Conservation (phyloP, 192 early-diverging fungal species). For the Backusella morwellensis region DNA sequence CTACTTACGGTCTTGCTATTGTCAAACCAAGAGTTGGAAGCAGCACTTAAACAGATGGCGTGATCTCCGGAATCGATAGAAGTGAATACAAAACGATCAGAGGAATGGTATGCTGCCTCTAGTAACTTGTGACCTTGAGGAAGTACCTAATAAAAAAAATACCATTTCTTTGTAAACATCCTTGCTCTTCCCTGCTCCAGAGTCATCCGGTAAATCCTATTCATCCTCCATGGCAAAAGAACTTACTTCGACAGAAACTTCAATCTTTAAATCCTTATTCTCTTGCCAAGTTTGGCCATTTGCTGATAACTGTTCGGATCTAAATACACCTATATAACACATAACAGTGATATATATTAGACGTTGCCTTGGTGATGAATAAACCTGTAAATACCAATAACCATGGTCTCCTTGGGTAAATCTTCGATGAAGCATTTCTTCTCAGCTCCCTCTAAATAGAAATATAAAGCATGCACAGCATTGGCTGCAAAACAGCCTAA, state of each 20-base stretch:
- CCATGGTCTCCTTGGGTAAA: constrained; percentile 84
- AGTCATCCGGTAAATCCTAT: neutral
- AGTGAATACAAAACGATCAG: constrained; percentile 91
- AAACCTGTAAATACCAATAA: constrained; percentile 56
- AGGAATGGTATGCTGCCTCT: constrained; percentile 68
- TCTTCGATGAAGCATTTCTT: constrained; percentile 95
- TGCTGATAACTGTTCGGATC: constrained; percentile 80
- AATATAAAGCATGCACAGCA: constrained; percentile 66
- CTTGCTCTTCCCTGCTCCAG: neutral
- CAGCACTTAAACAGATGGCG: constrained; percentile 80
- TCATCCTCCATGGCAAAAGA: neutral
- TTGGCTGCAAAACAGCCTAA: neutral
- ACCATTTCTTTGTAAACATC: neutral
- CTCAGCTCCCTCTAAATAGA: constrained; percentile 88
- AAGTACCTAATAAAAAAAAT: constrained; percentile 39
- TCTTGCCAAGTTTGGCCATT: constrained; percentile 53
- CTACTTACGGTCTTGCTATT: constrained; percentile 59
- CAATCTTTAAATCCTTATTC: constrained; percentile 61
- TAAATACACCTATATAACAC: constrained; percentile 56
- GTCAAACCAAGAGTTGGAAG: constrained; percentile 69
- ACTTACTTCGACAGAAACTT: constrained; percentile 72
- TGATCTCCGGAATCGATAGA: constrained; percentile 88
- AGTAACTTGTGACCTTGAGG: constrained; percentile 55
- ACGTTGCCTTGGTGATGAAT: neutral
- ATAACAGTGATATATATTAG: neutral